Percentiles rank a stretch among this genome's conserved stretches.
These are phyloP conservation scores for Pseudogymnoascus sp. DNA, from an alignment of 2,329 filamentous ascomycete species.

Conservation along the genomic window DNA sequence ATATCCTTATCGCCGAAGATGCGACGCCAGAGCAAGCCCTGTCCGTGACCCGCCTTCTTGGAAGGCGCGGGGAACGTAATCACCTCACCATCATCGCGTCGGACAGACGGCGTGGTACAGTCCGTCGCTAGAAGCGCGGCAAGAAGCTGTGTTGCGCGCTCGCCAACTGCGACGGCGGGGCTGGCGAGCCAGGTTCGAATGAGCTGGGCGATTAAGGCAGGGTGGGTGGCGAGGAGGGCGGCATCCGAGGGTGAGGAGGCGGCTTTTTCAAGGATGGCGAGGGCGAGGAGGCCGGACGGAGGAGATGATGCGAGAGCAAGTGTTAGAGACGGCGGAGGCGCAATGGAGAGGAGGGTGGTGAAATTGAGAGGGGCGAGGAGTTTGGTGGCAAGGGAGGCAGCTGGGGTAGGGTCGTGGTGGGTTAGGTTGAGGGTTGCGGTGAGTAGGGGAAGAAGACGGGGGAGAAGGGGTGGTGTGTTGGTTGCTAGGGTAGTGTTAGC, in stretches of 20 bases:
- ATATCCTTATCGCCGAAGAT: constrained; percentile 41
- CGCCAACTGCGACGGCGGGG: constrained; percentile 48
- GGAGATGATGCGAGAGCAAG: constrained; percentile 47
- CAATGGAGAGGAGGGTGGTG: constrained; percentile 43
- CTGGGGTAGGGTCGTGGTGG: constrained; percentile 41
- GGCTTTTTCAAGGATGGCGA: constrained; percentile 51
- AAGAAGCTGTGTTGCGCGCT: constrained; percentile 44
- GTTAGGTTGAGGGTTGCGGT: constrained; percentile 46
- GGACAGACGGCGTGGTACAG: constrained; percentile 32
- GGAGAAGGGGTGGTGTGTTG: constrained; percentile 47
- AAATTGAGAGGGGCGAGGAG: constrained; percentile 49
- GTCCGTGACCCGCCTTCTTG: constrained; percentile 29
- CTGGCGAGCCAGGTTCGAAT: constrained; percentile 47
- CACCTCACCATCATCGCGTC: constrained; percentile 19
- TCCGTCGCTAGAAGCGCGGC: constrained; percentile 50
- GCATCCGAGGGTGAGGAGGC: constrained; percentile 41
- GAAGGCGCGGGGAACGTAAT: constrained; percentile 28
- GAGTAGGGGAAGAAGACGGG: constrained; percentile 46
- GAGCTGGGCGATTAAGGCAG: constrained; percentile 41
- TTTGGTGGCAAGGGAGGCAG: constrained; percentile 48
- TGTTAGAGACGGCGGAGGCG: constrained; percentile 44
- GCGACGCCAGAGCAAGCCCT: constrained; percentile 47
- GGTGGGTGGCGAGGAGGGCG: constrained; percentile 43
- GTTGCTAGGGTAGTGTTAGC: constrained; percentile 32
- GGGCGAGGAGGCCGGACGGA: constrained; percentile 50